phyloP scores from a whole-genome alignment of 306 rosid species.

The Luffa acutangula region DNA sequence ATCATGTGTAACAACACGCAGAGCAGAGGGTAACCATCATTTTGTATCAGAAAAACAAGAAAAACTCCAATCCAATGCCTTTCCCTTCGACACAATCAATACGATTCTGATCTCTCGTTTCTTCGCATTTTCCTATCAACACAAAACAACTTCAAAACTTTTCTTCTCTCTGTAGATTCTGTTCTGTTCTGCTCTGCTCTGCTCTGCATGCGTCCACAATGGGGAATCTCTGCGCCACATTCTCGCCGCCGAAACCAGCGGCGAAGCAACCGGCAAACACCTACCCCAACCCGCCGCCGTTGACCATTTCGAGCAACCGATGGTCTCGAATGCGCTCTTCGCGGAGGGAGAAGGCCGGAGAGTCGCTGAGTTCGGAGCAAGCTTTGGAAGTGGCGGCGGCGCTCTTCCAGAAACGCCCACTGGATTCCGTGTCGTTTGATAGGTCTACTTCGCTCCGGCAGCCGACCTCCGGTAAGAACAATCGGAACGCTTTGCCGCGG shows the following conservation, averaged over 20 bases:
- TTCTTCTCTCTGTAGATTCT: neutral
- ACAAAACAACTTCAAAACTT: neutral
- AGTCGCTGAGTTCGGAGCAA: conserved; percentile 27
- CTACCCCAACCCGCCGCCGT: neutral
- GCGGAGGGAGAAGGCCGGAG: neutral
- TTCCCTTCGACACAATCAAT: neutral
- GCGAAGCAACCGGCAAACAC: neutral
- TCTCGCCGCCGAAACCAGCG: neutral
- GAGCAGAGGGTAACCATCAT: neutral
- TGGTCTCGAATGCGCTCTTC: conserved; percentile 9
- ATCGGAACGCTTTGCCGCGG: conserved; percentile 36
- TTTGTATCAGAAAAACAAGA: neutral
- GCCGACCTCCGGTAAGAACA: conserved; percentile 42
- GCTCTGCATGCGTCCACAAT: conserved; percentile 2
- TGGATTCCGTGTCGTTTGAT: conserved; percentile 41
- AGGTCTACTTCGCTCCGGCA: conserved; percentile 69
- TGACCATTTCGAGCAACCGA: neutral
- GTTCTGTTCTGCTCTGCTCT: conserved; percentile 4
- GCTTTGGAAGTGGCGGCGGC: conserved; percentile 70
- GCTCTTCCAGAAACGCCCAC: conserved; percentile 46
- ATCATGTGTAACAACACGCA: neutral
- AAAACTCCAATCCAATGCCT: neutral
- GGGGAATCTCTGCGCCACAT: conserved; percentile 9
- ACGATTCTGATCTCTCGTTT: neutral
- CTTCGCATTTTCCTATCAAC: neutral